Base-by-base conservation (phyloP, 306 rosid genomes). In the Castanospermum australe region DNA sequence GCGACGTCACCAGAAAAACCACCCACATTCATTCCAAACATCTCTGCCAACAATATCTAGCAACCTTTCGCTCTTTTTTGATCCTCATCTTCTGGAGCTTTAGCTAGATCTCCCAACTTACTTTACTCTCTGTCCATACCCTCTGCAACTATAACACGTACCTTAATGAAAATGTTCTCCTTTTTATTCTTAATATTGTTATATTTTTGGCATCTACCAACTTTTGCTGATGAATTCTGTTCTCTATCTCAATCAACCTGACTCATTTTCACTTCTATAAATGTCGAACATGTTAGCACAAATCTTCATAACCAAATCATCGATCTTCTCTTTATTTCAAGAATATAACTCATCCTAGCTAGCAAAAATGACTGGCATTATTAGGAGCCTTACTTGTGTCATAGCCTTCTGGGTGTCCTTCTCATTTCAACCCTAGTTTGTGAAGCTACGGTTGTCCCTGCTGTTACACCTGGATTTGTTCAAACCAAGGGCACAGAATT, bases 401-500 rank as follows among this genome's bases (percentile, higher is more conserved):
- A 0, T 32, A 21, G 38, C 25, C 11, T 65, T 81, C 6, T 69
- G 0, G 12, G 60, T 33, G 10, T 70, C 2, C 6, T 47, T 73
- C 38, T 80, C 35, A 45, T 66, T 30, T 64, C 61, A 12, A 14
- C 24, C 68, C 32, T 84, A 39, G 55, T 22, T 13, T 48, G 83
- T 68, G 81, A 81, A 77, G 60, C 74, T 57, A 71, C 84, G 38
- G 22, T 44, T 60, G 8, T 45, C 4, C 15, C 6, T 0, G 11
- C 6, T 0, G 11, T 14, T 25, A 35, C 72, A 61, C 54, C 61
- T 14, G 81, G 41, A 12, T 87, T 87, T 81, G 90, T 85, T 68
- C 64, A 74, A 73, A 79, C 81, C 4, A 75, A 61, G 0, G 87
- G 84, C 47, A 70, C 83, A 33, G 83, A 75, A 8, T 81, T 88